Base-by-base conservation (phyloP, 129 eudicot species). In the Pulicaria dysenterica region DNA sequence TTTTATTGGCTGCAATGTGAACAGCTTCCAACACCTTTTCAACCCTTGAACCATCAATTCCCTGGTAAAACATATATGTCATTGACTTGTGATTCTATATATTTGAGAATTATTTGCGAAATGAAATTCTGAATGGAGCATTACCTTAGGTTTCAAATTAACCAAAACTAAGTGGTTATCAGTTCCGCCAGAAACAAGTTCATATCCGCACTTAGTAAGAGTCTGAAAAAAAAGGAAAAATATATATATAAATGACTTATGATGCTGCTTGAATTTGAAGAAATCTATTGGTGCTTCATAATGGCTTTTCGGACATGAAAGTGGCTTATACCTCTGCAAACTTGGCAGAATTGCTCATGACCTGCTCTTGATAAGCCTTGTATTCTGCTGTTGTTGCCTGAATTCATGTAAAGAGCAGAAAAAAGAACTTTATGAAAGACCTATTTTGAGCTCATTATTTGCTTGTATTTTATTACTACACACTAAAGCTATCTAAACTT, bases 341-440 rank as follows among this genome's bases (percentile, higher is more conserved):
- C 79, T 72, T 88, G 49, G 96, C 70, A 64, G 87, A 77, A 63
- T 95, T 95, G 70, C 95, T 95, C 78, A 95, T 82, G 57, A 95
- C 99, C 91, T 95, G 99, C 85, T 95, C 97, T 86, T 95, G 99
- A 76, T 95, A 95, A 36, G 96, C 97, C 85, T 78, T 95, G 87
- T 91, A 95, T 83, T 95, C 97, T 53, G 92, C 85, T 69, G 99
- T 95, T 45, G 85, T 90, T 56, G 96, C 99, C 99, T 95, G 90
- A 74, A 81, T 41, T 60, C 53, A 63, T 15, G 34, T 48, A 82
- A 43, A 31, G 49, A 8, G 19, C 11, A 15, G 6, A 8, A 51
- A 49, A 68, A 11, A 24, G 13, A 8, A 69, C 53, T 17, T 41
- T 47, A 5, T 3, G 16, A 43, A 47, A 69, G 0, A 13, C 64